Evolutionary conservation across 257 asterid species (phyloP), one percentile per base, ranked within the genome.

Genomic region (Forsythia suspensa): DNA sequence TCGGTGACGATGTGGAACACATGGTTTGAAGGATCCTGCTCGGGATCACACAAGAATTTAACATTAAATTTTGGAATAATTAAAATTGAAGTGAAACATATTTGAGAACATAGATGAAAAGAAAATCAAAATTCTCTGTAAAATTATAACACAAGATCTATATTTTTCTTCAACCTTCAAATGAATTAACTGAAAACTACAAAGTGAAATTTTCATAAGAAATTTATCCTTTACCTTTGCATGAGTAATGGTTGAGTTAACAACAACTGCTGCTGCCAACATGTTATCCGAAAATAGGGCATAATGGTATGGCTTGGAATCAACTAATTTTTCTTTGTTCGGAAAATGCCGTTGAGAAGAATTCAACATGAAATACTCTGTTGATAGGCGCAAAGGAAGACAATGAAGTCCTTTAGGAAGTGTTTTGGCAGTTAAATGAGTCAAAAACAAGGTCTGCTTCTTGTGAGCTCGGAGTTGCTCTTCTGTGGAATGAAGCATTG

Each of bases 321-420:
- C 82, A 5, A 80, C 90, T 52, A 89, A 76, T 67, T 76, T 85
- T 74, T 87, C 90, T 80, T 69, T 59, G 77, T 87, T 77, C 2
- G 73, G 82, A 59, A 87, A 80, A 61, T 75, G 39, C 81, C 72
- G 84, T 51, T 79, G 84, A 55, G 88, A 81, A 8, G 90, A 71
- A 80, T 84, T 85, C 79, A 89, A 71, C 82, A 46, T 39, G 85
- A 87, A 89, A 76, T 84, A 89, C 59, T 87, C 91, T 0, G 85
- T 66, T 63, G 93, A 84, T 68, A 89, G 88, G 67, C 91, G 90
- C 80, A 90, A 68, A 73, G 94, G 91, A 72, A 90, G 90, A 75
- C 94, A 90, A 40, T 90, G 94, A 73, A 88, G 94, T 37, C 94
- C 94, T 80, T 90, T 90, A 61, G 94, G 90, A 76, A 87, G 67